Evolutionary conservation across 2,329 filamentous ascomycete species (phyloP), one percentile per base, ranked within the genome.

Genomic region (Fusarium verticillioides): DNA sequence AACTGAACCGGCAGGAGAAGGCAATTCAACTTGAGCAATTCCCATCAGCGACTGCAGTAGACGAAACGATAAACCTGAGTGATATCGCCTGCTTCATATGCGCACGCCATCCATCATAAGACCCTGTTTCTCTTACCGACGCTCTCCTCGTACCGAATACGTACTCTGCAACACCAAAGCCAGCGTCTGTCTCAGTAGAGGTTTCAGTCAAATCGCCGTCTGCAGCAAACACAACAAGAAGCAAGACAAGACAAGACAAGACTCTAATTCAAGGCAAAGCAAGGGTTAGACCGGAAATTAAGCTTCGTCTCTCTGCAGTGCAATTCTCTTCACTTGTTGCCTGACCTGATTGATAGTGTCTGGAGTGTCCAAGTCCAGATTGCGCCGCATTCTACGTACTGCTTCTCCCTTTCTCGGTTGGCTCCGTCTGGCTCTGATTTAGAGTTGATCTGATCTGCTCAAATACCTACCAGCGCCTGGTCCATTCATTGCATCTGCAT

Each of bases 181-280:
- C 43, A 53, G 40, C 40, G 40, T 54, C 44, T 70, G 66, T 75
- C 73, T 74, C 63, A 75, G 66, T 67, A 58, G 32, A 60, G 43
- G 67, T 74, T 60, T 75, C 70, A 75, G 63, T 75, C 49, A 59
- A 23, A 37, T 75, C 63, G 63, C 60, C 69, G 69, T 60, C 63
- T 63, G 68, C 69, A 74, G 66, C 58, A 54, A 63, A 71, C 57
- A 42, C 66, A 70, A 43, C 44, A 50, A 59, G 64, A 57, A 52
- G 58, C 47, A 60, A 69, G 54, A 53, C 43, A 36, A 37, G 47
- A 32, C 30, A 32, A 32, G 32, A 34, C 32, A 34, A 34, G 32
- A 47, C 37, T 44, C 63, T 23, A 56, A 36, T 28, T 32, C n/a
- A 26, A 44, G n/a, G 28, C 60, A 57, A 66, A 66, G 50, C 61